Conservation (phyloP, 2,329 filamentous ascomycete genomes). For the Byssothecium circinans region DNA sequence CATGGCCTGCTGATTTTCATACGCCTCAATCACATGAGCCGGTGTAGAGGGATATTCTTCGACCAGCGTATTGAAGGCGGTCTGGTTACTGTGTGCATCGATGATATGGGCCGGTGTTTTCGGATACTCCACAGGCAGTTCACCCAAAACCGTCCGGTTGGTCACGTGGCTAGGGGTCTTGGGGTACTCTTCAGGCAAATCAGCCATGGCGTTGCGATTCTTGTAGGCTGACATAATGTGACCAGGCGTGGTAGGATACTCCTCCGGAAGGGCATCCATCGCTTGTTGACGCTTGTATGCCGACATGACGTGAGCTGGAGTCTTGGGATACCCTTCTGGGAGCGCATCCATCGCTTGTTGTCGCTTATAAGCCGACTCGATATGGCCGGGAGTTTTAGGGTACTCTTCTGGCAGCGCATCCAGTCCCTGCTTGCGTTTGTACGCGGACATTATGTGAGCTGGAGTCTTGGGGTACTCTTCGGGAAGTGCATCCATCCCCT, state of each 20-base stretch:
- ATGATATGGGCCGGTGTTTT: slow-evolving; percentile 15
- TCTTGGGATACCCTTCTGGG: slow-evolving; percentile 10
- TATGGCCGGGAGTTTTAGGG: slow-evolving; percentile 21
- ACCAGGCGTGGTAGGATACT: not conserved
- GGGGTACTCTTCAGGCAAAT: slow-evolving; percentile 20
- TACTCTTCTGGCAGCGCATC: slow-evolving; percentile 20
- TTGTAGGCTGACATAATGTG: slow-evolving; percentile 15
- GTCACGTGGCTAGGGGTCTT: slow-evolving; percentile 15
- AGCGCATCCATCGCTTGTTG: slow-evolving; percentile 19
- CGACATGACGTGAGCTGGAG: slow-evolving; percentile 11
- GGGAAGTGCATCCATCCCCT: slow-evolving; percentile 20
- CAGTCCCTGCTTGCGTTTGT: slow-evolving; percentile 15
- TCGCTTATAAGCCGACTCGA: slow-evolving; percentile 5
- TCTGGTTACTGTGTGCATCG: slow-evolving; percentile 5
- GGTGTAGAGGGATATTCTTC: slow-evolving; percentile 13
- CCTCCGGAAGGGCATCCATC: not conserved
- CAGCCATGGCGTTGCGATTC: slow-evolving; percentile 23
- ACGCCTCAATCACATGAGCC: slow-evolving; percentile 9
- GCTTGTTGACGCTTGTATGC: slow-evolving; percentile 1
- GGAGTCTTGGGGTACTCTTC: slow-evolving; percentile 23
- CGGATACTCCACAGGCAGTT: not conserved
- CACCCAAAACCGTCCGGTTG: slow-evolving; percentile 4
- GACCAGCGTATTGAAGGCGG: slow-evolving; percentile 13
- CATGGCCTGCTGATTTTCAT: slow-evolving; percentile 15
- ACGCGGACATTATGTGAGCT: slow-evolving; percentile 10